A percentile compares a stretch with the other conserved stretches of the same genome.
Evolutionary conservation across 345 rosid species (phyloP).

Genomic region (Eucalyptus brandiana): DNA sequence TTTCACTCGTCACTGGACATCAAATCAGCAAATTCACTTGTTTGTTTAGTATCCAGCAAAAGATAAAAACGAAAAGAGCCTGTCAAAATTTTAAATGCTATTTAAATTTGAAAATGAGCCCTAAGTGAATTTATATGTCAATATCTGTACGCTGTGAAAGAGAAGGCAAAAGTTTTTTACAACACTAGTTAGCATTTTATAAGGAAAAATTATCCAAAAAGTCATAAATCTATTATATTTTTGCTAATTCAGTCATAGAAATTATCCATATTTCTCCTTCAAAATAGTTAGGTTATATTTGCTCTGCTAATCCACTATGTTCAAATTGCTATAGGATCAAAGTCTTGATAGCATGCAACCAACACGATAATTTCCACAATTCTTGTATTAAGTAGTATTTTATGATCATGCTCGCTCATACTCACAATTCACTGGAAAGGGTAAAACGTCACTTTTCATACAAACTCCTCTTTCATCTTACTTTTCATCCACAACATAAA

Average conservation of each 20-base stretch:
- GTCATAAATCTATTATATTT: accelerated
- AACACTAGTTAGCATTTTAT: too few relatives aligned
- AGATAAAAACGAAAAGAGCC: neutral
- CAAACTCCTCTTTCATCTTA: neutral
- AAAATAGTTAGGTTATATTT: too few relatives aligned
- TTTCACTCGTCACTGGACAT: neutral
- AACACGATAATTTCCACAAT: neutral
- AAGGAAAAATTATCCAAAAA: accelerated
- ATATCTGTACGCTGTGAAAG: too few relatives aligned
- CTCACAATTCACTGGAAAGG: neutral
- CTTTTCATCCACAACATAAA: neutral
- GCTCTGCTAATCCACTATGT: too few relatives aligned
- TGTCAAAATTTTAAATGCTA: neutral
- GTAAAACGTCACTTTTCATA: neutral
- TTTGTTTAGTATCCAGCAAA: neutral
- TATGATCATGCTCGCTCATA: neutral
- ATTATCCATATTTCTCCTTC: too few relatives aligned
- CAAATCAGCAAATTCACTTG: neutral
- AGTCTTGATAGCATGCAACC: too few relatives aligned
- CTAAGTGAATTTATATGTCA: neutral
- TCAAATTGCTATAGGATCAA: too few relatives aligned
- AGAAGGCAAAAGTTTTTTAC: too few relatives aligned
- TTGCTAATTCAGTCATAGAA: too few relatives aligned
- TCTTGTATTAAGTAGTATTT: too few relatives aligned
- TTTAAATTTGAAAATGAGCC: too few relatives aligned